Percentiles rank a stretch among this genome's conserved stretches.
Conservation (phyloP, 2,329 filamentous ascomycete species). For the Pseudogymnoascus sp. region DNA sequence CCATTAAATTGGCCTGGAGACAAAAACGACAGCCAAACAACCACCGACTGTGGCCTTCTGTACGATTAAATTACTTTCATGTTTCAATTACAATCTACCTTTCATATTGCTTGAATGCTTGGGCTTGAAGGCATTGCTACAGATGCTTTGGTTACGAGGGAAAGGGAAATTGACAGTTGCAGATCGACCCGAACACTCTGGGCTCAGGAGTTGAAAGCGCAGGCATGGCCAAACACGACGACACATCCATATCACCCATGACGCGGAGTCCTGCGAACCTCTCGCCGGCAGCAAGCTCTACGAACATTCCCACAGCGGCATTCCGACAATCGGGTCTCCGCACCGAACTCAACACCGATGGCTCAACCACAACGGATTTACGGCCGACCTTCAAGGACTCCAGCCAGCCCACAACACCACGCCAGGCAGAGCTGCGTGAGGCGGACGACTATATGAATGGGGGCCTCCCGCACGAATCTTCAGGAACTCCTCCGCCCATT, state of each 20-base stretch:
- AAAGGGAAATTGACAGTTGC: background rate
- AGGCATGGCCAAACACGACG: constrained; percentile 7
- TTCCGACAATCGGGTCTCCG: constrained; percentile 23
- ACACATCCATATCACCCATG: constrained; percentile 27
- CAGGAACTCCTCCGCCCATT: background rate
- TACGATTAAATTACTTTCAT: constrained; percentile 8
- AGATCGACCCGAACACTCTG: background rate
- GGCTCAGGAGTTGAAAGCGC: constrained; percentile 6
- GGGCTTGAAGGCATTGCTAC: background rate
- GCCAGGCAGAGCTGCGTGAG: constrained; percentile 16
- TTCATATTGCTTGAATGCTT: background rate
- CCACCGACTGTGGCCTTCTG: background rate
- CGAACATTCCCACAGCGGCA: constrained; percentile 21
- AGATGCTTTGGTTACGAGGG: constrained; percentile 8
- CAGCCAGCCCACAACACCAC: constrained; percentile 13
- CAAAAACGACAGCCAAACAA: background rate
- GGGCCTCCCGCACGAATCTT: constrained; percentile 22
- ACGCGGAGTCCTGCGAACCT: constrained; percentile 26
- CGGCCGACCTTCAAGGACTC: constrained; percentile 11
- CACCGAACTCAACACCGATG: constrained; percentile 22
- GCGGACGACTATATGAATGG: constrained; percentile 29
- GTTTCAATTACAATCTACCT: constrained; percentile 3
- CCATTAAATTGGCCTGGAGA: background rate
- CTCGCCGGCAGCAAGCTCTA: constrained; percentile 21
- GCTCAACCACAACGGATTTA: constrained; percentile 9